Base-by-base conservation (phyloP, 495 filamentous ascomycete species). In the Staphylotrichum longicolle region DNA sequence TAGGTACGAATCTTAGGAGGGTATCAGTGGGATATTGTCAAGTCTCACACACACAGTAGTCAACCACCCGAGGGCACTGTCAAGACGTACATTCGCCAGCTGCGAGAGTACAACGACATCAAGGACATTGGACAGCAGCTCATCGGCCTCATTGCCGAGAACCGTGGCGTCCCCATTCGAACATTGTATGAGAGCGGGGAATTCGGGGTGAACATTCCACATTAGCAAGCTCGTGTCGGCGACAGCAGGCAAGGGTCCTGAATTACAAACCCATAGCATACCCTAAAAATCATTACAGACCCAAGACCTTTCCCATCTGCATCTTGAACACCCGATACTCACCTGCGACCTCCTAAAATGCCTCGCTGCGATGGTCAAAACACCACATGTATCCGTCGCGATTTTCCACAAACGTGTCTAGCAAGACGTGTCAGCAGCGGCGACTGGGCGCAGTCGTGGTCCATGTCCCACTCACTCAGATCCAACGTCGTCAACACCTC, bases 41-140 rank as follows among this genome's bases (percentile, higher is more conserved):
- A n/a, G n/a, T 27, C 27, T 57, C 34, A 53, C 20, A 11, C 1
- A 12, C 35, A 11, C 15, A 15, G 8, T 30, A 70, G 68, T n/a
- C 68, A 70, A 48, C 61, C 63, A 7, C 44, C 66, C 10, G 63
- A 66, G 12, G 20, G 30, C 27, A 69, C 64, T 0, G 83, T 91
- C 33, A 80, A 86, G 53, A 76, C 70, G 7, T 88, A 91, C 71
- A 91, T 91, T 64, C 76, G 75, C 59, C 77, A 86, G 2, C 74
- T 93, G 7, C 87, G 90, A 67, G 76, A 85, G 55, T 92, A 92
- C 77, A 93, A 93, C 71, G 90, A 91, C 63, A 85, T 91, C 66
- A 83, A 86, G 53, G 90, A 92, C 70, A 74, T 88, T 3, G 89
- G 83, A 0, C 86, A 87, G 69, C 88, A 88, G 0, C 68, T 93